Evolutionary conservation across 257 asterid genomes (phyloP).

Genomic region (Scutellaria barbata): DNA sequence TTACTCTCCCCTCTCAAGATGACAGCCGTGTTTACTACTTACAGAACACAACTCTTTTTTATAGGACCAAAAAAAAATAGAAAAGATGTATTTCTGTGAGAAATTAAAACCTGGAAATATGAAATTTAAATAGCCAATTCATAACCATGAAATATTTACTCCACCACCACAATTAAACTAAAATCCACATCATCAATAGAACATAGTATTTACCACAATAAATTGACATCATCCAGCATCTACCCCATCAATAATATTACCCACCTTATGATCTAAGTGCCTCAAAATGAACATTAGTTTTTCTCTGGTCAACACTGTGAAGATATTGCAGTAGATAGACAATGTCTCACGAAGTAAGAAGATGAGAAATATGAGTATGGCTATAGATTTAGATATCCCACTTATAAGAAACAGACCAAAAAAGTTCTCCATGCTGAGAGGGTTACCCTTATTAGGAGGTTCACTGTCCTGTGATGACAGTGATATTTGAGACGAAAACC

Average conservation of each 20-base stretch:
- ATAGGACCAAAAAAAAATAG: too few species aligned
- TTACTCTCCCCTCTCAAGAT: too few species aligned
- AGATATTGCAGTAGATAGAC: not conserved
- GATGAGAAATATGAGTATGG: conserved; percentile 15
- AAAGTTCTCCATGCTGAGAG: conserved; percentile 30
- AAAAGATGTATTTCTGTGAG: too few species aligned
- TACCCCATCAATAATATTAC: not conserved
- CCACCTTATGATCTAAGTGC: not conserved
- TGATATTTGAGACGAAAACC: conserved; percentile 35
- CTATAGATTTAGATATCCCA: conserved; percentile 34
- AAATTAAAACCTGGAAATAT: too few species aligned
- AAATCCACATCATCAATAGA: too few species aligned
- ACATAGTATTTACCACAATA: too few species aligned
- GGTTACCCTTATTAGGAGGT: not conserved
- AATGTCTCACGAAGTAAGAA: conserved; percentile 29
- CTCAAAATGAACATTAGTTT: conserved; percentile 6
- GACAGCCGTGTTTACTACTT: too few species aligned
- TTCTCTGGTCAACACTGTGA: conserved; percentile 9
- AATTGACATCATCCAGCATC: not conserved
- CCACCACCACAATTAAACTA: too few species aligned
- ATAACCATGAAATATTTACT: too few species aligned
- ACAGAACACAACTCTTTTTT: too few species aligned
- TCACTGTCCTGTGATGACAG: conserved; percentile 12
- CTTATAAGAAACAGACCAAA: conserved; percentile 42
- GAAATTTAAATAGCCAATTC: too few species aligned